Evolutionary conservation across 1,284 basidiomycete species (phyloP), one percentile per base, ranked within the genome.

Genomic region (Cutaneotrichosporon sp.): DNA sequence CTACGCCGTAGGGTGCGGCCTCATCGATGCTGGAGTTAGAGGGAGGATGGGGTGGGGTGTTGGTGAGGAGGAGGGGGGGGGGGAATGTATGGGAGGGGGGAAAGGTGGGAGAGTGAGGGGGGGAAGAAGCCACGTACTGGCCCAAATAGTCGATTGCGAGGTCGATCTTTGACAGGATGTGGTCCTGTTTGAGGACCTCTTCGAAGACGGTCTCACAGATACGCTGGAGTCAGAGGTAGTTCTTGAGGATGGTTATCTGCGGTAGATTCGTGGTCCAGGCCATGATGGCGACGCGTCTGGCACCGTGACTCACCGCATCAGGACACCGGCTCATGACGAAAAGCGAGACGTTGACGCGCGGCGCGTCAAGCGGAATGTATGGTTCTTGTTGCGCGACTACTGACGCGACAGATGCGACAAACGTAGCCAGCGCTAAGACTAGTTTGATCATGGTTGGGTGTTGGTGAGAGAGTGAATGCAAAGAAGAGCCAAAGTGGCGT

Each of bases 181-280:
- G 81, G 2, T 89, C 87, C 61, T 83, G 81, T 47, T 84, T 80
- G 42, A 92, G 76, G 30, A 92, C 90, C 60, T 77, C 67, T 72
- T 91, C 86, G 78, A 93, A 91, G 1, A 90, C 83, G 21, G 83
- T 81, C 78, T 95, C 91, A 74, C 91, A 94, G 30, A 75, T 53
- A 42, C 77, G 67, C 79, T 80, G 64, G 0, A 1, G 61, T 53
- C 61, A 61, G 50, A 7, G 6, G 26, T 7, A 31, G 7, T 5
- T 9, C 26, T 50, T 21, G 21, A 16, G 10, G 3, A 26, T 32
- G 4, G 46, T 26, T 26, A 26, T 26, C 26, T 26, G 26, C 26
- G 26, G 26, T 26, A 26, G 26, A 26, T 26, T 26, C 26, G 26
- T 26, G 26, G 26, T 26, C 3, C 26, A 26, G 26, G 26, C 26